phyloP scores from a whole-genome alignment of 257 asterid species.

The Solanum habrochaites region DNA sequence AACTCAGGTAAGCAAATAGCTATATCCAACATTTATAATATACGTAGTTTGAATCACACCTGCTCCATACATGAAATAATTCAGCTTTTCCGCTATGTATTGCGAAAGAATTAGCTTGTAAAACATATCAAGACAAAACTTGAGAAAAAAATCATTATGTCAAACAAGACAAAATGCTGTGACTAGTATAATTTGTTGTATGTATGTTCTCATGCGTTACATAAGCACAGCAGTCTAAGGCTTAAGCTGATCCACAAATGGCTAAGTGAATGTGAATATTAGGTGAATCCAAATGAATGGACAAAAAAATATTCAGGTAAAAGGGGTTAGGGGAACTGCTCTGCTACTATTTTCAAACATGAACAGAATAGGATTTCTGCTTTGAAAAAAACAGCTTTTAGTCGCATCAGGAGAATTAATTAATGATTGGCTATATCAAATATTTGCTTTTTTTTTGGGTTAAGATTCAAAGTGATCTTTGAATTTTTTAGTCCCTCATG shows the following conservation, averaged over 20 bases:
- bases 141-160: not conserved
- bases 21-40: no score
- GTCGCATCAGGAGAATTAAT: not conserved
- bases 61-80: no score
- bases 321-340: slow-evolving; percentile 11
- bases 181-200: not conserved
- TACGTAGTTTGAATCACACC: no score
- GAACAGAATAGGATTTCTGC: not conserved
- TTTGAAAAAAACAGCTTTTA: not conserved
- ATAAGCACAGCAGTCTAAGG: not conserved
- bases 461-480: no score
- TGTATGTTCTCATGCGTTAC: not conserved
- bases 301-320: not conserved
- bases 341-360: not conserved
- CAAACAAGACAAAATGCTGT: not conserved
- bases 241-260: not conserved
- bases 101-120: not conserved
- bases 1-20: no score
- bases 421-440: not conserved
- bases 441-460: not conserved
- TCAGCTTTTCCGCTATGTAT: no score
- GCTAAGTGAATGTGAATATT: not conserved
- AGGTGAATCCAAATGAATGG: not conserved
- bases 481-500: no score
- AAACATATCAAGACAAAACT: not conserved